Percentiles rank a stretch among this genome's conserved stretches.
Evolutionary conservation across 1,284 basidiomycete species (phyloP).

Genomic region (Trametes versicolor): DNA sequence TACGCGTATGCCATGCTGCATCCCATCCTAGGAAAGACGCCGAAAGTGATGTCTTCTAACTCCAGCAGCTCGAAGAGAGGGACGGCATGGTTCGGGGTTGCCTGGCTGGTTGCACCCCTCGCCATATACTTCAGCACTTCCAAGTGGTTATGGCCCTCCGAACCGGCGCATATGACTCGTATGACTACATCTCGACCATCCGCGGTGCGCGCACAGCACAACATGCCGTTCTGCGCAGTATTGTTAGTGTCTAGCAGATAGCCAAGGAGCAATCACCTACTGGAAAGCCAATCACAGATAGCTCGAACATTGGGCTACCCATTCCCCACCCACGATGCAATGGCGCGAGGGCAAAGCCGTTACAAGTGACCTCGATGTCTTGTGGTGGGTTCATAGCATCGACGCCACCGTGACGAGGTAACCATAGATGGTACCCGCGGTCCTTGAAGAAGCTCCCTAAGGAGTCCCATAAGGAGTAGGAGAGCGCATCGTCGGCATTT

Average conservation of each 20-base stretch:
- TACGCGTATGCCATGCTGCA: conserved; percentile 21
- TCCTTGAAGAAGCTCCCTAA: conserved; percentile 4
- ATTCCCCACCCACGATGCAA: conserved; percentile 5
- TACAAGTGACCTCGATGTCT: conserved; percentile 3
- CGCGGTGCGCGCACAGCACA: neutral
- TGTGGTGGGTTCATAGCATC: neutral
- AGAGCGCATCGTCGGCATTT: neutral
- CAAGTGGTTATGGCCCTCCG: neutral
- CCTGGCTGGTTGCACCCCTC: neutral
- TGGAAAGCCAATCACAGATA: neutral
- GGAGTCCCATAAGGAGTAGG: neutral
- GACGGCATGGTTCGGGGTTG: conserved; percentile 14
- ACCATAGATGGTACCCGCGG: conserved; percentile 10
- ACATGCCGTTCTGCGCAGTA: neutral
- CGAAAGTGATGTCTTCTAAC: conserved; percentile 42
- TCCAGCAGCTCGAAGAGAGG: conserved; percentile 39
- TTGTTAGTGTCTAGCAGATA: neutral
- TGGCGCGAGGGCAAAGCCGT: conserved; percentile 16
- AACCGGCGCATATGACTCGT: neutral
- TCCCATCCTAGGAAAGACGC: conserved; percentile 41
- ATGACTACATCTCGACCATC: conserved; percentile 7
- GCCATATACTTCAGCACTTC: neutral
- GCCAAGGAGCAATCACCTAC: neutral
- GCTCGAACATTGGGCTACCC: neutral
- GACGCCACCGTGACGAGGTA: neutral